These are phyloP conservation scores for Puccinellia tenuiflora DNA, from an alignment of 176 grass and related monocot genomes.

Conservation along the genomic window DNA sequence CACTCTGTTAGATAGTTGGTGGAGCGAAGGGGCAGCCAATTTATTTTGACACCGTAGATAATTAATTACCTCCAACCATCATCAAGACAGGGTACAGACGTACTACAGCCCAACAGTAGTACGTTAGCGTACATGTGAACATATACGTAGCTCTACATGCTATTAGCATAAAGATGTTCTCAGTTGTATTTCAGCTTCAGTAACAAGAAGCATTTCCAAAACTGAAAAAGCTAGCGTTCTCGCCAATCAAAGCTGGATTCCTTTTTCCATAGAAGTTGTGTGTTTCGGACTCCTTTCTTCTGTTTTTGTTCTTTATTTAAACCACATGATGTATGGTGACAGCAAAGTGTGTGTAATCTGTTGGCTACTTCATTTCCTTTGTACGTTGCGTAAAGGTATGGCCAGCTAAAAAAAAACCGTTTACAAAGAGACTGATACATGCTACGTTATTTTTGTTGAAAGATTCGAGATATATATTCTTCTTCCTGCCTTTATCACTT, in stretches of 20 bases:
- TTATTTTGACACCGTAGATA: not conserved
- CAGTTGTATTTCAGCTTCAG: not conserved
- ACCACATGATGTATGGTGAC: conserved; percentile 12
- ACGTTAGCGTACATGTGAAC: not conserved
- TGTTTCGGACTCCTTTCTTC: conserved; percentile 4
- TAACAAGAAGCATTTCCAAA: conserved; percentile 1
- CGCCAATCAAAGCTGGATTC: conserved; percentile 41
- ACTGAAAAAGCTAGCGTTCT: conserved; percentile 17
- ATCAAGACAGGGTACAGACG: not conserved
- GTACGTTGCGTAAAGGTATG: conserved; percentile 1
- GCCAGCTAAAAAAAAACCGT: not conserved
- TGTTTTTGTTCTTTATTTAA: not conserved
- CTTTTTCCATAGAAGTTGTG: conserved; percentile 1
- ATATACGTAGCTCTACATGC: not conserved
- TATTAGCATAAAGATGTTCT: not conserved
- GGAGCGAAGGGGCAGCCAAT: not conserved
- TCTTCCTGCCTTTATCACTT: not conserved
- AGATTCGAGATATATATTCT: not conserved
- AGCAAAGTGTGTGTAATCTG: not conserved
- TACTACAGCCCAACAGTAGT: not conserved
- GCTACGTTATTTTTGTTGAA: not conserved
- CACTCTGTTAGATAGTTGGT: not conserved
- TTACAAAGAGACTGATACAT: not conserved
- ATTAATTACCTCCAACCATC: conserved; percentile 6
- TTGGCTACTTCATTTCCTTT: conserved; percentile 18